Percentiles rank a stretch among this genome's conserved stretches.
These are phyloP conservation scores for Westerdykella aurantiaca DNA, from an alignment of 2,329 filamentous ascomycete species.

Conservation along the genomic window DNA sequence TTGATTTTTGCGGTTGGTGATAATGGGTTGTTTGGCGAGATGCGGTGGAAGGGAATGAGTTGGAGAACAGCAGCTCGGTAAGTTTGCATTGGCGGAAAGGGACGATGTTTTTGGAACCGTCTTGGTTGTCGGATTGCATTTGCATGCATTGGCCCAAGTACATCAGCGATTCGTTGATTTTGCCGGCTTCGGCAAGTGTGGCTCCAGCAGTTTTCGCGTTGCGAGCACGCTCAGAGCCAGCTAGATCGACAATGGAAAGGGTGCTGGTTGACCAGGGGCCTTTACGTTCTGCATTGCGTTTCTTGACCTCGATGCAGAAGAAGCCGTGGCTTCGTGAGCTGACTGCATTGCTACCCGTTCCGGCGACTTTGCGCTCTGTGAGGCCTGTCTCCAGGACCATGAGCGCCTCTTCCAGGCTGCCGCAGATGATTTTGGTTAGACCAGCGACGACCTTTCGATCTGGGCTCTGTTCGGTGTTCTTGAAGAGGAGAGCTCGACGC, in stretches of 20 bases:
- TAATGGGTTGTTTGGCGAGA: slow-evolving; percentile 42
- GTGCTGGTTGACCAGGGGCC: slow-evolving; percentile 68
- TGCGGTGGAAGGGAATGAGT: slow-evolving; percentile 43
- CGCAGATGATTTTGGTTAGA: slow-evolving; percentile 82
- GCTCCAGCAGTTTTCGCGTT: slow-evolving; percentile 91
- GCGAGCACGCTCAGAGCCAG: slow-evolving; percentile 87
- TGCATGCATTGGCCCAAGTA: slow-evolving; percentile 95
- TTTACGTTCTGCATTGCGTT: slow-evolving; percentile 55
- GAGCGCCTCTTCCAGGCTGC: slow-evolving; percentile 73
- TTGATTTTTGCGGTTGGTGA: slow-evolving; percentile 66
- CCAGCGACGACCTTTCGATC: slow-evolving; percentile 95
- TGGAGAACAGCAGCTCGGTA: slow-evolving; percentile 49
- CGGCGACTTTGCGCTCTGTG: slow-evolving; percentile 78
- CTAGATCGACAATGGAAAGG: slow-evolving; percentile 84
- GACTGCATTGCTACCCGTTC: slow-evolving; percentile 87
- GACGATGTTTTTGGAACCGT: slow-evolving; percentile 62
- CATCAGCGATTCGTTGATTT: slow-evolving; percentile 98
- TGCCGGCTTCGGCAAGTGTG: slow-evolving; percentile 89
- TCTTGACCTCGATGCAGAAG: slow-evolving; percentile 93
- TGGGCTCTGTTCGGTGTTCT: slow-evolving; percentile 77
- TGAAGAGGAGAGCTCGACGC: slow-evolving; percentile 83
- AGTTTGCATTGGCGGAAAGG: slow-evolving; percentile 57
- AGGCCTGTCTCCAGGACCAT: slow-evolving; percentile 86
- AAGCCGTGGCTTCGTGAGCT: slow-evolving; percentile 93
- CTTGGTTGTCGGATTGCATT: slow-evolving; percentile 78